Conservation (phyloP, 352 stramenopile genomes). For the Phytophthora boehmeriae region DNA sequence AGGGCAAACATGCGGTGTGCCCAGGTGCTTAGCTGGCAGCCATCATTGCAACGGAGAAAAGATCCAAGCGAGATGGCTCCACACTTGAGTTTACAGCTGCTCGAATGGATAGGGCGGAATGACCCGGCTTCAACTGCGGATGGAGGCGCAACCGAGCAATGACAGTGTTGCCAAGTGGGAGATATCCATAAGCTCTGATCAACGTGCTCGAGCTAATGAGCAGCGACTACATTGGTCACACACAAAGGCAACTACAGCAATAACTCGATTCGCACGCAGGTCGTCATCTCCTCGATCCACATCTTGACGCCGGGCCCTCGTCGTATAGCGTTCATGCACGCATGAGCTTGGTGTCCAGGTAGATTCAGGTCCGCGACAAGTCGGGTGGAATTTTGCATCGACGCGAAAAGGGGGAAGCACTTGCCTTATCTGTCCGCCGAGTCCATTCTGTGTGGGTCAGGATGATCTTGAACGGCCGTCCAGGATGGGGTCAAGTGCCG, state of each 20-base stretch:
- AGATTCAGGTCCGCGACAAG: slow-evolving; percentile 30
- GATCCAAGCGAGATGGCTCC: slow-evolving; percentile 7
- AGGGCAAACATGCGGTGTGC: slow-evolving; percentile 22
- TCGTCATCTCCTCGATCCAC: no score
- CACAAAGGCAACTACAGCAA: no score
- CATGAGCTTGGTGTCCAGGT: slow-evolving; percentile 2
- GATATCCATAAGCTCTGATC: no score
- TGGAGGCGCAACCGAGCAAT: slow-evolving; percentile 6
- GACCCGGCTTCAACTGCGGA: slow-evolving; percentile 17
- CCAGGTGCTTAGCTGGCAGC: slow-evolving; percentile 17
- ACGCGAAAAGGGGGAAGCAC: slow-evolving; percentile 21
- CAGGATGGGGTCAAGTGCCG: not conserved
- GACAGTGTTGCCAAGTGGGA: no score
- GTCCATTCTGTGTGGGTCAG: not conserved
- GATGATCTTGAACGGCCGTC: not conserved
- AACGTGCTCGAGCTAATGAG: no score
- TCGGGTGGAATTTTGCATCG: slow-evolving; percentile 25
- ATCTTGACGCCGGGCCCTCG: not conserved
- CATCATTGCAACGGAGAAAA: slow-evolving; percentile 20
- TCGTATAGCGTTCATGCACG: not conserved
- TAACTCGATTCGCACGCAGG: no score
- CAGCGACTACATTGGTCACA: no score
- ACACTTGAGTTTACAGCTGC: not conserved
- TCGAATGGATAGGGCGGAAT: slow-evolving; percentile 8
- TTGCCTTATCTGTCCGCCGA: slow-evolving; percentile 9